Evolutionary conservation across 2,329 filamentous ascomycete species (phyloP).

Genomic region (Colletotrichum orbiculare): DNA sequence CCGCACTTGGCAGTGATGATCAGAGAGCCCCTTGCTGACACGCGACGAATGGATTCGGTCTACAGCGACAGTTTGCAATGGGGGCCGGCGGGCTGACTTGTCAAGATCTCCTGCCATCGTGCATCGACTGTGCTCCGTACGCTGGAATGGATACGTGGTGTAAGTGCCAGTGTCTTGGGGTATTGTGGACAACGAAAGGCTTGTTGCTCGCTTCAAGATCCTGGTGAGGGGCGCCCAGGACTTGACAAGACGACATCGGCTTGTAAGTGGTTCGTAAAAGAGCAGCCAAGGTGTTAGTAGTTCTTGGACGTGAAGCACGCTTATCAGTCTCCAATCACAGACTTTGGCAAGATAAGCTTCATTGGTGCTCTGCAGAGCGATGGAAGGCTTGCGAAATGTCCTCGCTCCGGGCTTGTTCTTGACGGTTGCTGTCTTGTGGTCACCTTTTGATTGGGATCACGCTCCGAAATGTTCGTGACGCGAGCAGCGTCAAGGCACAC

Average conservation of each 20-base stretch:
- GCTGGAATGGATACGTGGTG: too few species aligned
- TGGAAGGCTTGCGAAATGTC: background rate
- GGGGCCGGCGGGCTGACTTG: too few species aligned
- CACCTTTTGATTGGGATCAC: too few species aligned
- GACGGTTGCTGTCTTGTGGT: background rate
- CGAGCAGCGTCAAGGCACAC: too few species aligned
- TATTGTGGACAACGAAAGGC: slow-evolving; percentile 7
- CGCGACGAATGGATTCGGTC: background rate
- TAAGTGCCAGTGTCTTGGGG: background rate
- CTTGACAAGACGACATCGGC: background rate
- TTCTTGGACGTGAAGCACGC: slow-evolving; percentile 23
- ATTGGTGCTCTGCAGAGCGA: background rate
- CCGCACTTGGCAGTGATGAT: slow-evolving; percentile 17
- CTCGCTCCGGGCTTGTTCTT: background rate
- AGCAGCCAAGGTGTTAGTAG: slow-evolving; percentile 26
- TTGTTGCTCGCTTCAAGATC: slow-evolving; percentile 10
- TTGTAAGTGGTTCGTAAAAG: slow-evolving; percentile 10
- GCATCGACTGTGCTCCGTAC: background rate
- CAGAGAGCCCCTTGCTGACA: background rate
- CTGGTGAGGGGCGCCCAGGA: background rate
- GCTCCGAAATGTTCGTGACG: too few species aligned
- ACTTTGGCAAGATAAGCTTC: slow-evolving; percentile 3
- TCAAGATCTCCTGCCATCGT: background rate
- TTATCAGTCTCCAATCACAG: slow-evolving; percentile 35
- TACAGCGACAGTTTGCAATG: too few species aligned